phyloP scores from a whole-genome alignment of 2,329 filamentous ascomycete species.

The Colletotrichum tropicale region DNA sequence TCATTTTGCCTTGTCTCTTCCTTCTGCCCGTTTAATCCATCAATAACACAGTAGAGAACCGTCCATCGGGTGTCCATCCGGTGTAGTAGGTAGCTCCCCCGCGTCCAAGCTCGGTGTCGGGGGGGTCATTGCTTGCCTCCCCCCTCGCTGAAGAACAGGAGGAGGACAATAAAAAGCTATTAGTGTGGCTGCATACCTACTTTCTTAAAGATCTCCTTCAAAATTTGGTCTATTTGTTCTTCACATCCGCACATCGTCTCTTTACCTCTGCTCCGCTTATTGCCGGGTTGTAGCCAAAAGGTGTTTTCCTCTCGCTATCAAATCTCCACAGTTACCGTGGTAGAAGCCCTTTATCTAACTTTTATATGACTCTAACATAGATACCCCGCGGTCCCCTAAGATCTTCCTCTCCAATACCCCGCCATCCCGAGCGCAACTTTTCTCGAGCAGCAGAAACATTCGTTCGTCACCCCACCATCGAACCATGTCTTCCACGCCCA shows the following conservation, averaged over 20 bases:
- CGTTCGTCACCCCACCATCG: constrained; percentile 24
- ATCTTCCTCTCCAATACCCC: constrained; percentile 15
- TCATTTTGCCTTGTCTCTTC: not conserved
- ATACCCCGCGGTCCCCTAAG: constrained; percentile 21
- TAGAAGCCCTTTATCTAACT: constrained; percentile 17
- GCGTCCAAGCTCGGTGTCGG: not conserved
- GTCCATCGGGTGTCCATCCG: not conserved
- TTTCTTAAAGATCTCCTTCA: not conserved
- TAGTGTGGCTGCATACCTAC: not conserved
- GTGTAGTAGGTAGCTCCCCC: not conserved
- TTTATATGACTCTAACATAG: constrained; percentile 21
- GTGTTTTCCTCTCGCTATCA: not conserved
- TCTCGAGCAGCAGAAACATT: constrained; percentile 15
- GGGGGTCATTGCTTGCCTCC: not conserved
- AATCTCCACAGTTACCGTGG: constrained; percentile 13
- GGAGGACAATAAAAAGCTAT: constrained; percentile 4
- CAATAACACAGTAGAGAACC: not conserved
- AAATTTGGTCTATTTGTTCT: not conserved
- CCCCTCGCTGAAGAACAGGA: not conserved
- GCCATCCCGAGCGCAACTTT: constrained; percentile 20
- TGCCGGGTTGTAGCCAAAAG: not conserved
- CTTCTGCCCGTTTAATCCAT: constrained; percentile 2
- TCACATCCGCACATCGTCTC: not conserved
- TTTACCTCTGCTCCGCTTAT: not conserved
- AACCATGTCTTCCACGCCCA: constrained; percentile 39